Evolutionary conservation across 352 stramenopile species (phyloP).

Genomic region (Globisporangium alternatum): DNA sequence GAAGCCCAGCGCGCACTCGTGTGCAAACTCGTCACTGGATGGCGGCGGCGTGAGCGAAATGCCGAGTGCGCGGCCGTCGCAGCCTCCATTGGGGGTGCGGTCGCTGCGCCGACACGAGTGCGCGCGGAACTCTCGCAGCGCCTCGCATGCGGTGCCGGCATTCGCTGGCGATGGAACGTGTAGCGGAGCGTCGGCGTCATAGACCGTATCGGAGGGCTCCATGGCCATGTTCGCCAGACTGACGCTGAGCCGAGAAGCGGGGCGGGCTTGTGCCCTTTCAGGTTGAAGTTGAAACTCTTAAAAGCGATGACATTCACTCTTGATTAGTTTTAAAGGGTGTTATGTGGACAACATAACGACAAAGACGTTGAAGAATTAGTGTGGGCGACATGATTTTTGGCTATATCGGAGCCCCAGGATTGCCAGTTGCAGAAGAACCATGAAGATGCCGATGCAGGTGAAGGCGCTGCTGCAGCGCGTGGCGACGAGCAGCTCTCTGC

Average conservation of each 20-base stretch:
- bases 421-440: background rate
- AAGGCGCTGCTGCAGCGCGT: background rate
- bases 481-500: background rate
- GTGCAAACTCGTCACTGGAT: conserved; percentile 35
- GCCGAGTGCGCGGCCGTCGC: conserved; percentile 19
- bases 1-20: conserved; percentile 45
- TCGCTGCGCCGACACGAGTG: conserved; percentile 20
- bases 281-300: conserved; percentile 6
- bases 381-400: background rate
- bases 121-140: conserved; percentile 28
- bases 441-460: conserved; percentile 6
- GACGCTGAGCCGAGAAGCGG: background rate
- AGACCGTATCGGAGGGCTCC: background rate
- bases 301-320: conserved; percentile 2
- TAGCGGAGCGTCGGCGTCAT: background rate
- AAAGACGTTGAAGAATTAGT: background rate
- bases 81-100: conserved; percentile 6
- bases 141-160: conserved; percentile 6
- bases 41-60: conserved; percentile 29
- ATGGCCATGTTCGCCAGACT: conserved; percentile 2
- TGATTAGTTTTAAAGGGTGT: background rate
- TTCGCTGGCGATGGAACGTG: background rate
- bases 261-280: conserved; percentile 18
- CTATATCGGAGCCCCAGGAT: background rate
- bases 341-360: background rate